Conservation (phyloP, 345 rosid species). For the Durio zibethinus region DNA sequence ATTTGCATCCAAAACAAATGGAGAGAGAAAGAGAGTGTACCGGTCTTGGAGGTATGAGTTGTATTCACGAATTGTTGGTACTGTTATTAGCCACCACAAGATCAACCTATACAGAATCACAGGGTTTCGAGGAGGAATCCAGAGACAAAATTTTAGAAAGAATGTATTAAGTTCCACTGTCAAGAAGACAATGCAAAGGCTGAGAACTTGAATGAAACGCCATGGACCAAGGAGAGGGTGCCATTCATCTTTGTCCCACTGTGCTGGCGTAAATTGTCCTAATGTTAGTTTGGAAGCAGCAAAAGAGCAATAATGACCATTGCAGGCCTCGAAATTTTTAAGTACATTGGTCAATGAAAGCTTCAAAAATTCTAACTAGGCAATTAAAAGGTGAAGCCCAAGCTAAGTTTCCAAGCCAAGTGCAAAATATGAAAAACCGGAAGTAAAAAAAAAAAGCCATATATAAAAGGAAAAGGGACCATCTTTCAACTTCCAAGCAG, state of each 20-base stretch:
- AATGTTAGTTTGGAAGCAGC: constrained; percentile 54
- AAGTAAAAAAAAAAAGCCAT: not conserved
- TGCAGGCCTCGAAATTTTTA: not conserved
- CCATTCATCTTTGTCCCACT: constrained; percentile 99
- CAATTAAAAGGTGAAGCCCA: not conserved
- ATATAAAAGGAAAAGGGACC: not conserved
- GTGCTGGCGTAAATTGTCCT: constrained; percentile 97
- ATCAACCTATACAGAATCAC: constrained; percentile 83
- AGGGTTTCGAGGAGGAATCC: constrained; percentile 97
- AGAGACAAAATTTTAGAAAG: constrained; percentile 93
- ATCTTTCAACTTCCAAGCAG: not conserved
- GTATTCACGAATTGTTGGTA: constrained; percentile 94
- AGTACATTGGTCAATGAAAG: not conserved
- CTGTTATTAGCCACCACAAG: constrained; percentile 97
- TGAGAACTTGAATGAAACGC: constrained; percentile 95
- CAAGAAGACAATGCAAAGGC: constrained; percentile 76
- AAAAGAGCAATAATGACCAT: constrained; percentile 1
- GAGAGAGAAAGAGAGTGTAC: constrained; percentile 32
- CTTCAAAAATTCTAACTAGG: not conserved
- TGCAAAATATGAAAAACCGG: not conserved
- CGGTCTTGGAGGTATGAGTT: constrained; percentile 93
- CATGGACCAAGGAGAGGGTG: constrained; percentile 94
- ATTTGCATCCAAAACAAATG: not conserved
- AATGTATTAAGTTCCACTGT: constrained; percentile 95
- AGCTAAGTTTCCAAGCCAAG: not conserved